Base-by-base conservation (phyloP, 257 asterid genomes). In the Salvia splendens region DNA sequence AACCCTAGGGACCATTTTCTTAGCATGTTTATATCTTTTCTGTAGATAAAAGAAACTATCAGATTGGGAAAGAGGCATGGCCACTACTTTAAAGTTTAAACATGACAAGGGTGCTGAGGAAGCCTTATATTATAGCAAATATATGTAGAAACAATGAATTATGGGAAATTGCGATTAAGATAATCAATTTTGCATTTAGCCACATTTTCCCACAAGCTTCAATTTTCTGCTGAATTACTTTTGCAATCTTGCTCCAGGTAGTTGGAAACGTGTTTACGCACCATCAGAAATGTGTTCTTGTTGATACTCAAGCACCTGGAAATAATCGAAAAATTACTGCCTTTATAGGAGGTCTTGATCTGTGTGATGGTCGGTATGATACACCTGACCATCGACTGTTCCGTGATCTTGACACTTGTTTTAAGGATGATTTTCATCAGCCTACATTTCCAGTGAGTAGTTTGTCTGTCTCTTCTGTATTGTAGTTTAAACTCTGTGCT, bases 311-410 rank as follows among this genome's bases (percentile, higher is more conserved):
- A 75, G 98, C 95, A 30, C 11, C 64, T 67, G 97, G 96, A 15
- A 93, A 87, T 75, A 83, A 83, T 63, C 85, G 98, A 38, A 89
- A 80, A 81, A 69, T 93, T 49, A 93, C 97, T 61, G 95, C 98
- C 49, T 89, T 93, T 65, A 33, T 89, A 45, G 98, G 98, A 15
- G 98, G 98, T 61, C 68, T 93, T 57, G 98, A 93, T 86, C 85
- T 93, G 67, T 93, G 98, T 59, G 98, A 93, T 75, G 98, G 98
- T 65, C 97, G 98, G 58, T 93, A 93, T 66, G 98, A 93, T 78
- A 89, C 96, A 36, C 97, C 98, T 8, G 82, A 88, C 52, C 98
- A 92, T 75, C 88, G 96, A 45, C 64, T 93, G 45, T 88, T 82
- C 66, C 73, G 35, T 65, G 97, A 77, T 70, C 89, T 85, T 69